Conservation (phyloP, 2,329 filamentous ascomycete genomes). For the Tolypocladium pustulatum region DNA sequence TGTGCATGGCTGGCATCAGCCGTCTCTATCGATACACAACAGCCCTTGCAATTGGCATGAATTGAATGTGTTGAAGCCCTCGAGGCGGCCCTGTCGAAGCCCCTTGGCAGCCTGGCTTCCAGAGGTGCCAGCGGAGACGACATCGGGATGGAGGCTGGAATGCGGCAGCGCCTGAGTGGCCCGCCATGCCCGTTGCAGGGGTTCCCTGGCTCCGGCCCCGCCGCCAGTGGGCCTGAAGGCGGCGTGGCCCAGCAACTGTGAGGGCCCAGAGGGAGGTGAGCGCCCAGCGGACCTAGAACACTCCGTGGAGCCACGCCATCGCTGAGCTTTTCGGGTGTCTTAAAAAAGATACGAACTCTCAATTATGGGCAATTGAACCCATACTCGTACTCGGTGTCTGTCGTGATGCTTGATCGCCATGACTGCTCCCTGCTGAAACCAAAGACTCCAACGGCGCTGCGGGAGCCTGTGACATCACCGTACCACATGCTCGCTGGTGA, state of each 20-base stretch:
- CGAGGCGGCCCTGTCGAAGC: not conserved
- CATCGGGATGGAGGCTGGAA: not conserved
- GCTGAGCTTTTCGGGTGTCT: not conserved
- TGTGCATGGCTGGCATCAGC: not conserved
- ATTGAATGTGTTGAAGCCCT: not conserved
- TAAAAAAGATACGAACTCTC: not conserved
- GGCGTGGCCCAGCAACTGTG: not conserved
- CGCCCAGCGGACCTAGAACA: not conserved
- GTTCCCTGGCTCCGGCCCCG: not conserved
- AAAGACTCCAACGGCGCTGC: not conserved
- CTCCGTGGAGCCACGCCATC: not conserved
- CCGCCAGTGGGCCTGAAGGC: not conserved
- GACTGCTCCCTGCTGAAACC: not conserved
- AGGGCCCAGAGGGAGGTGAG: not conserved
- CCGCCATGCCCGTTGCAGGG: not conserved
- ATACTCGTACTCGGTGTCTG: not conserved
- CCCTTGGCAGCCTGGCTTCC: too few species aligned
- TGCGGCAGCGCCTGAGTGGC: not conserved
- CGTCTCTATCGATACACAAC: not conserved
- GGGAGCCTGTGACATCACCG: not conserved
- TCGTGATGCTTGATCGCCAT: not conserved
- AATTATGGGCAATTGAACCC: not conserved
- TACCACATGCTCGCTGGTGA: not conserved
- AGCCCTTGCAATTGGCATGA: not conserved
- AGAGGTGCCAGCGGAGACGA: not conserved